Percentiles rank a stretch among this genome's conserved stretches.
Conservation (phyloP, 1,139 yeast species). For the Meyerozyma guilliermondii region DNA sequence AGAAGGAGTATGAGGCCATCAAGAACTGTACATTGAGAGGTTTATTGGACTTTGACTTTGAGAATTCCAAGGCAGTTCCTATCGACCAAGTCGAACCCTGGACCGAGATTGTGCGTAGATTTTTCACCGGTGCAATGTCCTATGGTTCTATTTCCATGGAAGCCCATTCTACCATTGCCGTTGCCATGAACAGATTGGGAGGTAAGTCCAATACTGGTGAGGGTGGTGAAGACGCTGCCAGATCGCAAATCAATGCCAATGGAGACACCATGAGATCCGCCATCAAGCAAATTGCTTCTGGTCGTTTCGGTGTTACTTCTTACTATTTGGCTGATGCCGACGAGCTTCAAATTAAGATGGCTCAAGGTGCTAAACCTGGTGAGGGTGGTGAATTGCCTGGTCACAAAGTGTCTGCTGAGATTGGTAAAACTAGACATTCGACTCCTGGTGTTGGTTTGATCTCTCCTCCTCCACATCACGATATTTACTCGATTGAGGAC, state of each 20-base stretch:
- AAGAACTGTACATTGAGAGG: conserved; percentile 93
- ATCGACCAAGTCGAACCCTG: conserved; percentile 98
- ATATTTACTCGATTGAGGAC: conserved; percentile 96
- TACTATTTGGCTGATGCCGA: conserved; percentile 93
- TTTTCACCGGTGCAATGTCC: conserved; percentile 98
- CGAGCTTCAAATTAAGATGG: conserved; percentile 97
- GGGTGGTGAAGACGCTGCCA: conserved; percentile 98
- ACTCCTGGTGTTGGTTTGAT: conserved; percentile 96
- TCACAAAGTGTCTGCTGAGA: conserved; percentile 79
- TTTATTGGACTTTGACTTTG: conserved; percentile 81
- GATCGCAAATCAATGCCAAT: conserved; percentile 71
- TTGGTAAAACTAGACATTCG: conserved; percentile 95
- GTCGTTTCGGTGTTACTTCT: conserved; percentile 97
- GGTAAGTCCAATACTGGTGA: conserved; percentile 98
- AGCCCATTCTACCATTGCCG: conserved; percentile 95
- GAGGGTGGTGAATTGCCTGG: conserved; percentile 99
- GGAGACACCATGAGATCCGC: conserved; percentile 99
- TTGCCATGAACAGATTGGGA: conserved; percentile 96
- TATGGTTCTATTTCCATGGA: conserved; percentile 98
- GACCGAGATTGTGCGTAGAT: conserved; percentile 97
- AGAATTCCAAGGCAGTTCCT: conserved; percentile 69
- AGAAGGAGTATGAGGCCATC: conserved; percentile 88
- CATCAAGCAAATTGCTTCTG: conserved; percentile 96
- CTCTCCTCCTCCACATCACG: conserved; percentile 98
- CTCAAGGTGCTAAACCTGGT: conserved; percentile 99